Base-by-base conservation (phyloP, 257 asterid genomes). In the Asclepias syriaca region DNA sequence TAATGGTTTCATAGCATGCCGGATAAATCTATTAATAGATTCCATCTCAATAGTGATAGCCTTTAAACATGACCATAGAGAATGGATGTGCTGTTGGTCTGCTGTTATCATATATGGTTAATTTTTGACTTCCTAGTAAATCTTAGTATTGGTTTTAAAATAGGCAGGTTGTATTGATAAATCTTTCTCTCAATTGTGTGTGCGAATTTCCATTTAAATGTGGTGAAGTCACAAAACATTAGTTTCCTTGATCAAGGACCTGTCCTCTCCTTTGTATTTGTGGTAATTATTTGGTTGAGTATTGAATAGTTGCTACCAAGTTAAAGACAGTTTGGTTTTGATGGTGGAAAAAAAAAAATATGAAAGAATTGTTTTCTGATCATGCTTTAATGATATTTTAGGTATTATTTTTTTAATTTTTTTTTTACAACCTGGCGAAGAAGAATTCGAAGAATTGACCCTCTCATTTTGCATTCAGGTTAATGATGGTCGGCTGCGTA, bases 401-500 rank as follows among this genome's bases (percentile, higher is more conserved):
- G 51, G 32, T 61, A 19, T 8, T 48, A 12, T 49, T 27, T 21
- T 5, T 58, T 24, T 24, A 24, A 34, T 60, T 24, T 59, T 22
- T 27, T 29, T 29, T 29, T 29, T 29, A 29, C 1, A 8, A 18
- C 57, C 34, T 46, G 18, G 68, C 37, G 6, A 46, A 58, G 63
- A 16, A 27, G 43, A 11, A 48, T 24, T 24, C 0, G 48, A 32
- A 68, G 72, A 74, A 55, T 72, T 32, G 32, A 40, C 27, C 43
- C 22, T 29, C 68, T 64, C 65, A 74, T 70, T 64, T 73, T 72
- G 40, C 74, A 18, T 78, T 39, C 79, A 94, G 99, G 96, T 95
- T 66, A 87, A 95, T 70, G 99, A 90, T 78, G 87, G 88, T 71
- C 88, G 96, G 70, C 76, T 95, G 77, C 95, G 94, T 45, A 87